These are phyloP conservation scores for Phylloporus arenicola DNA, from an alignment of 768 basidiomycete species.

Conservation along the genomic window DNA sequence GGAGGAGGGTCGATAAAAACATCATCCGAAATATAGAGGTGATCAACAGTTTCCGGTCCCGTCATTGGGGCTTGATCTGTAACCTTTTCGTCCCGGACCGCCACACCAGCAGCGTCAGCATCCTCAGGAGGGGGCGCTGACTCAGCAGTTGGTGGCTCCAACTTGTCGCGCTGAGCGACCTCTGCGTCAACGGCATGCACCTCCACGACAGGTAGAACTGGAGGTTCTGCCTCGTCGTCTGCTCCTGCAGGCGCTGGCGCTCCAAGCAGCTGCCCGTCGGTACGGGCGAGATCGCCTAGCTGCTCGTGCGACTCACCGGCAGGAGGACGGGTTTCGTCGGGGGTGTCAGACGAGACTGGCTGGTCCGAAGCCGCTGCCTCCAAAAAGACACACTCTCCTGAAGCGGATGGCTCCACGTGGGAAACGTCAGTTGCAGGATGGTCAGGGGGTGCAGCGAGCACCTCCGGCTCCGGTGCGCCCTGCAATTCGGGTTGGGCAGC, in stretches of 20 bases:
- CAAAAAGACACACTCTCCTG: slow-evolving; percentile 6
- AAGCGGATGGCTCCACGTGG: slow-evolving; percentile 13
- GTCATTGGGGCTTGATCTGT: slow-evolving; percentile 8
- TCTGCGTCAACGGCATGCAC: slow-evolving; percentile 6
- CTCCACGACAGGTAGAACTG: slow-evolving; percentile 2
- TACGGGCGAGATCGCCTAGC: slow-evolving; percentile 3
- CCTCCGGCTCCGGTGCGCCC: slow-evolving; percentile 9
- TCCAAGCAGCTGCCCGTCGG: slow-evolving; percentile 6
- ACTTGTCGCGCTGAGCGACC: slow-evolving; percentile 7
- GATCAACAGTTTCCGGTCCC: slow-evolving; percentile 30
- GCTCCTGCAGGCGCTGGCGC: slow-evolving; percentile 1
- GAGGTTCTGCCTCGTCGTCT: slow-evolving; percentile 2
- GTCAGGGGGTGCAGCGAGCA: slow-evolving; percentile 11
- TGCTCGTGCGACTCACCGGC: slow-evolving; percentile 20
- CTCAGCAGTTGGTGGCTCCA: slow-evolving; percentile 8
- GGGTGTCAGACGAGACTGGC: slow-evolving; percentile 5
- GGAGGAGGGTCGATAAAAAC: slow-evolving; percentile 75
- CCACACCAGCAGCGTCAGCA: not conserved
- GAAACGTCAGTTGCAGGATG: slow-evolving; percentile 11
- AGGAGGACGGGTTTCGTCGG: slow-evolving; percentile 3
- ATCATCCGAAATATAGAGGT: slow-evolving; percentile 59
- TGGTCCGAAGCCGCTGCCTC: slow-evolving; percentile 3
- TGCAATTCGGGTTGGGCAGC: slow-evolving; percentile 2
- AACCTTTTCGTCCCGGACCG: slow-evolving; percentile 8
- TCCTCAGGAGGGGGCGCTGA: slow-evolving; percentile 9